These are phyloP conservation scores for Fallopia convolvulus DNA, from an alignment of 148 eudicot genomes.

Conservation along the genomic window DNA sequence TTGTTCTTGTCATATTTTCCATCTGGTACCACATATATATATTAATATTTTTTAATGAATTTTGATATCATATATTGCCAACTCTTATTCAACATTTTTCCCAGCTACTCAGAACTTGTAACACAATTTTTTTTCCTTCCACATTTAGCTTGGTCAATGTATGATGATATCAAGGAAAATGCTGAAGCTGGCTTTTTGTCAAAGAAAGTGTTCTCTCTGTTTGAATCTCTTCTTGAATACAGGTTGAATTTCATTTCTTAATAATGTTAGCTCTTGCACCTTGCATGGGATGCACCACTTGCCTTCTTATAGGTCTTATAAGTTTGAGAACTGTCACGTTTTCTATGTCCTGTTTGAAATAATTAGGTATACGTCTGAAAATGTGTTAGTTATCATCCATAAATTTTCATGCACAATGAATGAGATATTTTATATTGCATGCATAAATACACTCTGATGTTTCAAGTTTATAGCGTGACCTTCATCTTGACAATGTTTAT, in stretches of 20 bases:
- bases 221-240: slow-evolving; percentile 66
- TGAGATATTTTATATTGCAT: neutral
- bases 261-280: neutral
- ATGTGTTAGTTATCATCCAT: neutral
- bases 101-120: neutral
- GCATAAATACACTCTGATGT: neutral
- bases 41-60: neutral
- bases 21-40: slow-evolving; percentile 38
- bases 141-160: slow-evolving; percentile 40
- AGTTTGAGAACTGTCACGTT: neutral
- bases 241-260: slow-evolving; percentile 28
- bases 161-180: slow-evolving; percentile 28
- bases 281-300: neutral
- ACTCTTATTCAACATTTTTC: neutral
- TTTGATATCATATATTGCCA: neutral
- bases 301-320: neutral
- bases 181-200: slow-evolving; percentile 41
- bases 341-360: neutral
- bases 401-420: neutral
- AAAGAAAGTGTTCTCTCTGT: slow-evolving; percentile 52
- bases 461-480: neutral
- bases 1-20: slow-evolving; percentile 38
- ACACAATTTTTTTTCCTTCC: neutral
- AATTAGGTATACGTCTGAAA: neutral
- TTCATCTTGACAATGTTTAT: neutral